Evolutionary conservation across 2,329 filamentous ascomycete genomes (phyloP), one percentile per base, ranked within the genome.

Genomic region (Aspergillus viridinutans): DNA sequence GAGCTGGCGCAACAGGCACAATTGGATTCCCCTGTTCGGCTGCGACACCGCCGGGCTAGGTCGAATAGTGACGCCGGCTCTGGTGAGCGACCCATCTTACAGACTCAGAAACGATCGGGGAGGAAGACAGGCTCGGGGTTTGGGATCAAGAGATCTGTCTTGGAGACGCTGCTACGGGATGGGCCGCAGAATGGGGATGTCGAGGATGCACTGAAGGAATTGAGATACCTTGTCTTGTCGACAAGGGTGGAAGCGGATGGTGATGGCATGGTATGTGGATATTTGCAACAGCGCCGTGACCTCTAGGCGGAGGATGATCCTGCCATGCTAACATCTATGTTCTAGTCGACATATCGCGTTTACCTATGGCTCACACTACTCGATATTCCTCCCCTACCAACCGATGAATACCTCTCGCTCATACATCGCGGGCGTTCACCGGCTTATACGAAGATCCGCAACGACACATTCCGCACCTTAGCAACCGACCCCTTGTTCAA

Each of bases 401-500:
- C 94, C 57, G 90, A 96, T 67, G 83, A 88, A 59, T 99, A 99
- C 73, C 89, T 97, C 62, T 83, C 85, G 56, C 88, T 97, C 48
- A 89, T 99, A 63, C 92, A 96, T 70, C 90, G 94, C 61, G 93
- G 94, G 61, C 90, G 93, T 25, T 97, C 93, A 3, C 92, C 93
- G 0, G 92, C 92, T 49, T 96, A 99, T 77, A 86, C 90, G 68
- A 99, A 99, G 78, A 99, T 99, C 71, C 90, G 92, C 72, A 97
- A 99, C 76, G 94, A 99, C 74, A 97, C 94, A 43, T 97, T 97
- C 74, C 90, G 94, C 66, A 99, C 94, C 0, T 81, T 99, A 54
- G 94, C 94, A 32, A 97, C 93, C 52, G 94, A 99, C 69, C 92
- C 93, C n/a, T 85, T 99, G 38, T 99, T 97, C 80, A 90, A 94